A percentile compares a stretch with the other conserved stretches of the same genome.
These are phyloP conservation scores for Cucumis melo DNA, from an alignment of 306 rosid species.

Conservation along the genomic window DNA sequence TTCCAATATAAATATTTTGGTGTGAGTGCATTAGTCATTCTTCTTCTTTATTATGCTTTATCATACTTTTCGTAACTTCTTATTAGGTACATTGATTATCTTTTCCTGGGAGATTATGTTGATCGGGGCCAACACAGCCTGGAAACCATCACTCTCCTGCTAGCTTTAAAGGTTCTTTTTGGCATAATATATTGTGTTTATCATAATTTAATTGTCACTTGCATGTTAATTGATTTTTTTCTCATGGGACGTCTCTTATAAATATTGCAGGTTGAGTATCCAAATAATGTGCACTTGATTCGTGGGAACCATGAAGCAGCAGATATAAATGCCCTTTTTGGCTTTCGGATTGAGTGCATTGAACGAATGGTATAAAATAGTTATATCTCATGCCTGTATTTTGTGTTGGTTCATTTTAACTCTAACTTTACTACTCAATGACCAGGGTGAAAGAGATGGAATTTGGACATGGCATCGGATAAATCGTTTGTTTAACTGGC, in stretches of 20 bases:
- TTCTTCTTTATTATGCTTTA: not conserved
- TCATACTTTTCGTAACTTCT: slow-evolving; percentile 20
- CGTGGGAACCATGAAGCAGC: slow-evolving; percentile 99
- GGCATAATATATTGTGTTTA: not conserved
- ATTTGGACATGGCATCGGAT: slow-evolving; percentile 99
- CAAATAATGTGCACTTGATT: slow-evolving; percentile 77
- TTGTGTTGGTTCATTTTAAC: not conserved
- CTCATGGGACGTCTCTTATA: not conserved
- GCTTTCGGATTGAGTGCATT: slow-evolving; percentile 94
- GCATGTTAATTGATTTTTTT: not conserved
- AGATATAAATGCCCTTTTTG: slow-evolving; percentile 97
- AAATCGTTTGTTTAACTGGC: slow-evolving; percentile 97
- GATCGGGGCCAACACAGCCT: slow-evolving; percentile 98
- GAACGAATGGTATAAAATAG: slow-evolving; percentile 74
- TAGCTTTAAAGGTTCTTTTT: slow-evolving; percentile 68
- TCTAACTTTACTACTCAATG: slow-evolving; percentile 18
- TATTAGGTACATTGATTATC: slow-evolving; percentile 95
- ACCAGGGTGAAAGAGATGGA: slow-evolving; percentile 98
- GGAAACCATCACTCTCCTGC: slow-evolving; percentile 89
- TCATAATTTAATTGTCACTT: not conserved
- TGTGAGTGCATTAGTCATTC: not conserved
- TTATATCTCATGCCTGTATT: not conserved
- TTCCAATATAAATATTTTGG: not conserved
- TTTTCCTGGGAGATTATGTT: slow-evolving; percentile 98
- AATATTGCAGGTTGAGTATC: slow-evolving; percentile 75